Percentiles rank a stretch among this genome's conserved stretches.
These are phyloP conservation scores for Prillingera fragicola DNA, from an alignment of 1,284 basidiomycete genomes.

Conservation along the genomic window DNA sequence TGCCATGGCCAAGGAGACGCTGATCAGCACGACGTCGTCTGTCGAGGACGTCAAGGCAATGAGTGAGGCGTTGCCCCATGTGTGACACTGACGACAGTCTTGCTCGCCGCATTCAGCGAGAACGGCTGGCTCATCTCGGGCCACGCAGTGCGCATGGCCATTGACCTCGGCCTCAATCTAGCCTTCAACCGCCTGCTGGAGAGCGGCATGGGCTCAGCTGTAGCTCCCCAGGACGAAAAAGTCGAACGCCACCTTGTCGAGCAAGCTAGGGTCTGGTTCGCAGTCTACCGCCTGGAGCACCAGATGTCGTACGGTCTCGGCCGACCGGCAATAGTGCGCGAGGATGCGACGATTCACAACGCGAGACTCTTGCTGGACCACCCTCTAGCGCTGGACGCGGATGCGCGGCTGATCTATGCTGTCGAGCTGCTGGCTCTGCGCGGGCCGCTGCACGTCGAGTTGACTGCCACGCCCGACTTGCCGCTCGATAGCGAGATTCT, in stretches of 20 bases:
- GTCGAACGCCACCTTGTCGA: conserved; percentile 69
- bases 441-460: conserved; percentile 18
- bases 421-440: conserved; percentile 37
- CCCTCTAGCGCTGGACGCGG: conserved; percentile 77
- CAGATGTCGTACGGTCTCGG: conserved; percentile 87
- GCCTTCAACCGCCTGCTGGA: conserved; percentile 70
- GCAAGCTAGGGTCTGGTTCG: conserved; percentile 73
- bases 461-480: conserved; percentile 18
- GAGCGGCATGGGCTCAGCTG: conserved; percentile 60
- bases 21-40: conserved; percentile 69
- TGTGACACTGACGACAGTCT: conserved; percentile 54
- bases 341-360: conserved; percentile 74
- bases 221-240: conserved; percentile 50
- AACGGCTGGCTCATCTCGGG: conserved; percentile 78
- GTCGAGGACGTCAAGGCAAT: conserved; percentile 77
- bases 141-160: conserved; percentile 80
- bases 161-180: conserved; percentile 77
- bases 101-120: conserved; percentile 80
- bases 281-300: conserved; percentile 78
- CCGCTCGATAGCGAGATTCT: conserved; percentile 24
- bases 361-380: conserved; percentile 69
- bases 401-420: conserved; percentile 81
- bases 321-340: conserved; percentile 75
- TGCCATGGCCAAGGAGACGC: conserved; percentile 64
- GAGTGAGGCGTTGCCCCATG: conserved; percentile 55